A percentile compares a stretch with the other conserved stretches of the same genome.
Evolutionary conservation across 495 filamentous ascomycete genomes (phyloP).

Genomic region (Thozetella sp.): DNA sequence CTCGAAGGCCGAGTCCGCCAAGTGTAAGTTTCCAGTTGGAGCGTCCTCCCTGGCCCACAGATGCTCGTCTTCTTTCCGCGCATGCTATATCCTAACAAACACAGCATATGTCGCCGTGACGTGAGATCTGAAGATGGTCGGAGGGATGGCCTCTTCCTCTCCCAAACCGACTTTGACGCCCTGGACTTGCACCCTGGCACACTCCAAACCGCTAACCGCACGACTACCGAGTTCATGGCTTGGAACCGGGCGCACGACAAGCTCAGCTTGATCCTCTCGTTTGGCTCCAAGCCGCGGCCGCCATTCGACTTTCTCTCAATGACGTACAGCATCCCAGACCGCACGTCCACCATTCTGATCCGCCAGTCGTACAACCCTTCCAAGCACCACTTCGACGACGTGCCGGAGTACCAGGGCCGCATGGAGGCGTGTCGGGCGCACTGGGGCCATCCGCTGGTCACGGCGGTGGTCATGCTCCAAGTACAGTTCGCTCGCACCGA

Average conservation of each 20-base stretch:
- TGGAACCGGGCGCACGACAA: conserved; percentile 27
- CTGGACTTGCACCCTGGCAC: conserved; percentile 29
- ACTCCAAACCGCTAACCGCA: conserved; percentile 22
- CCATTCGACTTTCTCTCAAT: conserved; percentile 35
- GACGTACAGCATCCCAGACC: conserved; percentile 26
- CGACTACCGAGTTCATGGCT: conserved; percentile 29
- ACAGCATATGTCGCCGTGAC: conserved; percentile 4
- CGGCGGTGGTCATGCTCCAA: conserved; percentile 27
- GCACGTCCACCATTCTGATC: conserved; percentile 25
- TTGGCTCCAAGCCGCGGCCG: conserved; percentile 31
- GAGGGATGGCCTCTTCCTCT: conserved; percentile 28
- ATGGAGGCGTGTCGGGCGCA: conserved; percentile 29
- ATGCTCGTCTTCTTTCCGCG: not conserved
- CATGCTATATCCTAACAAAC: not conserved
- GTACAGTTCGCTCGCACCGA: conserved; percentile 32
- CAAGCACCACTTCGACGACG: conserved; percentile 27
- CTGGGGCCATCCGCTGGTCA: conserved; percentile 31
- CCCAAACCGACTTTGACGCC: conserved; percentile 24
- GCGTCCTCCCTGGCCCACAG: not conserved
- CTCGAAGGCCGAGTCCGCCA: conserved; percentile 28
- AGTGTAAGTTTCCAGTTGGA: conserved; percentile 29
- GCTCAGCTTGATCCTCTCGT: conserved; percentile 26
- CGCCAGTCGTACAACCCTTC: conserved; percentile 30
- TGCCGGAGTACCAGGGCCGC: conserved; percentile 31
- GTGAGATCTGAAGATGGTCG: conserved; percentile 17